phyloP scores from a whole-genome alignment of 2,329 filamentous ascomycete species.

The Colletotrichum filicis region DNA sequence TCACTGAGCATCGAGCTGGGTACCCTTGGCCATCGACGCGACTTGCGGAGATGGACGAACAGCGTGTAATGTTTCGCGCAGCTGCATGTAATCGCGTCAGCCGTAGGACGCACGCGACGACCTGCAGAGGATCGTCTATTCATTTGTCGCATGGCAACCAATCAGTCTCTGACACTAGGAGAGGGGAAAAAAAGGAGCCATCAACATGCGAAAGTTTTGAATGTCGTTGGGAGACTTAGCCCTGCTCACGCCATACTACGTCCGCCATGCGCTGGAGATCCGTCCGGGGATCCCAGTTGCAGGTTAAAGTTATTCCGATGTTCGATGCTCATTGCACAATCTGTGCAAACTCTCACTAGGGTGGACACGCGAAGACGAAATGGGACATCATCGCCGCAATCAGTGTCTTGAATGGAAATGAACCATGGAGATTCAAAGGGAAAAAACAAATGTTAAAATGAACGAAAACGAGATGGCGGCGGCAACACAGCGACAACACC shows the following conservation, averaged over 20 bases:
- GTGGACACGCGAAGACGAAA: slow-evolving; percentile 7
- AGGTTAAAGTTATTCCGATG: slow-evolving; percentile 2
- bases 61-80: slow-evolving; percentile 15
- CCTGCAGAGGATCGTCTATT: slow-evolving; percentile 1
- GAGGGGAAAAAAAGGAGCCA: not conserved
- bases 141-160: not conserved
- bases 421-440: not conserved
- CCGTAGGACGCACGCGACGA: slow-evolving; percentile 10
- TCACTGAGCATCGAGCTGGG: not conserved
- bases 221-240: not conserved
- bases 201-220: not conserved
- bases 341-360: not conserved
- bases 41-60: slow-evolving; percentile 23
- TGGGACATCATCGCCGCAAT: not conserved
- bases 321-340: not conserved
- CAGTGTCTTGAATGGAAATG: slow-evolving; percentile 26
- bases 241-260: slow-evolving; percentile 9
- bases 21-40: slow-evolving; percentile 2
- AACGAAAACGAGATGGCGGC: not conserved
- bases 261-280: slow-evolving; percentile 19
- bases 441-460: not conserved
- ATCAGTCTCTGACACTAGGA: not conserved
- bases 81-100: slow-evolving; percentile 16
- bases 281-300: slow-evolving; percentile 16
- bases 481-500: not conserved